Base-by-base conservation (phyloP, 192 early-diverging fungal species). In the Coemansia sp. region DNA sequence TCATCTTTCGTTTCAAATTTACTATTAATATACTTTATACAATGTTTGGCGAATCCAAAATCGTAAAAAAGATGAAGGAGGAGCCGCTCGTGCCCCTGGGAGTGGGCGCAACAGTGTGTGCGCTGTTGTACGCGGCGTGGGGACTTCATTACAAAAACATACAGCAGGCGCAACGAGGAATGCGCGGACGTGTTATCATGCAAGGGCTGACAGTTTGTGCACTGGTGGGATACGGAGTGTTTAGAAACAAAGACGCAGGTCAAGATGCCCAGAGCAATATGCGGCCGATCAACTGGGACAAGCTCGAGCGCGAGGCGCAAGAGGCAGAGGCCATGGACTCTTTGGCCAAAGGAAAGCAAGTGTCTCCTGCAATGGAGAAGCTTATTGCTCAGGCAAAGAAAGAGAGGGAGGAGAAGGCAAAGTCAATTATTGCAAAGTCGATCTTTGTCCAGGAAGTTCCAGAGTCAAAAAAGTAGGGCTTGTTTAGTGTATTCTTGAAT, bases 21-120 rank as follows among this genome's bases (percentile, higher is more conserved):
- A n/a, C 41, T 43, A 15, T 43, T 43, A n/a, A 15, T 43, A 43
- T 43, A 15, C 15, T 43, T 43, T 43, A 43, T 12, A n/a, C 41
- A 43, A 43, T 43, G 41, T 43, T 43, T 43, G 41, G 41, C 14
- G 41, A 43, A 4, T 43, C 41, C 3, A 43, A n/a, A 5, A 62
- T 79, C 17, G 21, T 59, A 12, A 67, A 35, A 23, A 53, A 60
- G 39, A 24, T 79, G 41, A 73, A 67, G 54, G 64, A 79, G 50
- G 76, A 79, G 62, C 76, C 76, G 5, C 51, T 79, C 56, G 65
- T 79, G 9, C 65, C 70, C 2, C 32, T 79, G 15, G 76, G 76
- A 21, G 60, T 65, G 7, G 55, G 55, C 10, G 70, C 66, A 23
- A 79, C 76, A 5, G 24, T 79, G 14, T 66, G 59, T 19, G 76